These are phyloP conservation scores for Kurtzmaniella natalensis DNA, from an alignment of 1,139 yeast species.

Conservation along the genomic window DNA sequence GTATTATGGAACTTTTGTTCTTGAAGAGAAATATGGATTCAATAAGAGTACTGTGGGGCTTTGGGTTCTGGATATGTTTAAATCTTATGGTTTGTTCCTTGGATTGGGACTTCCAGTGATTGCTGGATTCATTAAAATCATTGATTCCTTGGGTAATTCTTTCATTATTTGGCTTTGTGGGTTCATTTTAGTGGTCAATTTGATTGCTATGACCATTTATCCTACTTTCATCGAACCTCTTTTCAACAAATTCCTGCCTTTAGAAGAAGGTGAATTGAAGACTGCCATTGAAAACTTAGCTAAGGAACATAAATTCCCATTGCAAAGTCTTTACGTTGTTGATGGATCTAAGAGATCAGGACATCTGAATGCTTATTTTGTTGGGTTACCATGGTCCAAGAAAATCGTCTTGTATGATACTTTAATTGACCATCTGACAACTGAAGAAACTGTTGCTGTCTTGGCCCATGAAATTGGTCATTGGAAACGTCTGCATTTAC, in stretches of 20 bases:
- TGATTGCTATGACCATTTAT: slow-evolving; percentile 64
- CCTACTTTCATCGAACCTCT: slow-evolving; percentile 89
- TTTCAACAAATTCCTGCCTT: slow-evolving; percentile 85
- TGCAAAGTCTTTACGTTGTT: slow-evolving; percentile 76
- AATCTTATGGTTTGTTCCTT: slow-evolving; percentile 49
- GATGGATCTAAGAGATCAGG: slow-evolving; percentile 96
- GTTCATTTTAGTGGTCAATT: slow-evolving; percentile 66
- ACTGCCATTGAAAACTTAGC: slow-evolving; percentile 80
- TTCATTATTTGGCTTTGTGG: slow-evolving; percentile 78
- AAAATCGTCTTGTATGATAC: slow-evolving; percentile 93
- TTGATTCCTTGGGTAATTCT: slow-evolving; percentile 72
- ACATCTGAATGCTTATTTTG: slow-evolving; percentile 93
- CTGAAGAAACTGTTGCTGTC: slow-evolving; percentile 85
- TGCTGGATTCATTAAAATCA: slow-evolving; percentile 73
- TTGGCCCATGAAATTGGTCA: slow-evolving; percentile 97
- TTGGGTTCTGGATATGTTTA: slow-evolving; percentile 70
- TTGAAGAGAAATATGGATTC: slow-evolving; percentile 91
- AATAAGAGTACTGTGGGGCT: slow-evolving; percentile 72
- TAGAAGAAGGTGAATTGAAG: slow-evolving; percentile 87
- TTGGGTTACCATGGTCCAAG: slow-evolving; percentile 95
- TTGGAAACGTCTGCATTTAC: slow-evolving; percentile 86
- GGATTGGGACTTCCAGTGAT: slow-evolving; percentile 70
- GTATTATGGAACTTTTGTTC: slow-evolving; percentile 75
- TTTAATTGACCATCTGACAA: slow-evolving; percentile 71
- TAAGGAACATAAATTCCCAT: slow-evolving; percentile 71